These are phyloP conservation scores for Pichia sp. DNA, from an alignment of 1,139 yeast genomes.

Conservation along the genomic window DNA sequence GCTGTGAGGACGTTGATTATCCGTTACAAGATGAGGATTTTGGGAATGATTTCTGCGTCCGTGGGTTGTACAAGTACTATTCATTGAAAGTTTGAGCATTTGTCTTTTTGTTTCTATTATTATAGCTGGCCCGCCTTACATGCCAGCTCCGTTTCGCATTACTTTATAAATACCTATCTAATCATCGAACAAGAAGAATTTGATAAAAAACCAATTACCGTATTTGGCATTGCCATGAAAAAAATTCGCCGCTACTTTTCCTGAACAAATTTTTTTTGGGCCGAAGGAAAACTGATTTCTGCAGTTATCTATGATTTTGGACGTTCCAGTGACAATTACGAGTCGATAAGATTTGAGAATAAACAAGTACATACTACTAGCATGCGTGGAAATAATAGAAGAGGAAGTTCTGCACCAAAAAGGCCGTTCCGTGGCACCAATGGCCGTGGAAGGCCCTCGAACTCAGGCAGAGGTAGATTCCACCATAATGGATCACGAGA, in stretches of 20 bases:
- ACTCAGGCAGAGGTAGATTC: not conserved
- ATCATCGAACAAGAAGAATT: no score
- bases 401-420: not conserved
- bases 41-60: conserved; percentile 61
- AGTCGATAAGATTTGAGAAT: no score
- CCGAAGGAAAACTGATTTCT: no score
- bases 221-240: no score
- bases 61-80: conserved; percentile 72
- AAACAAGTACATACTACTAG: no score
- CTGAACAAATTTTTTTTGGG: no score
- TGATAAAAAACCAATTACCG: no score
- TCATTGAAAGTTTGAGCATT: conserved; percentile 26
- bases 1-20: conserved; percentile 48
- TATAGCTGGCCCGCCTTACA: not conserved
- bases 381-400: not conserved
- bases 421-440: not conserved
- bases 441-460: not conserved
- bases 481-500: not conserved
- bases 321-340: no score
- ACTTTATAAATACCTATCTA: no score
- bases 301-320: no score
- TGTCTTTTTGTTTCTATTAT: not conserved
- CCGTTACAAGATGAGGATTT: conserved; percentile 48
- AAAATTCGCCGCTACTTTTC: no score
- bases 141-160: no score